A percentile compares a stretch with the other conserved stretches of the same genome.
phyloP scores from a whole-genome alignment of 306 rosid species.

The Lathyrus sativus region DNA sequence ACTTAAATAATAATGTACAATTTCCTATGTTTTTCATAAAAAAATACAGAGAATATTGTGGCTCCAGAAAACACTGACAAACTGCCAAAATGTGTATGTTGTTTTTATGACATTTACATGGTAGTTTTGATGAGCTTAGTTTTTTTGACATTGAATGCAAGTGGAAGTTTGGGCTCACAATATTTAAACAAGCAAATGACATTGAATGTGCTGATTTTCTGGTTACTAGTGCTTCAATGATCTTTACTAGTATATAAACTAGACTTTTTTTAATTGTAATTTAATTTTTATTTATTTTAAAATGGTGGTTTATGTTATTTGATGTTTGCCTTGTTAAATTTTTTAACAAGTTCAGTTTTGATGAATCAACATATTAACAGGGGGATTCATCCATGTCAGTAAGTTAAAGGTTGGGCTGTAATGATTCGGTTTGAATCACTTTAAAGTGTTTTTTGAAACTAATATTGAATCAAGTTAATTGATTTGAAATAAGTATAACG shows the following conservation, averaged over 20 bases:
- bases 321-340: too few species aligned
- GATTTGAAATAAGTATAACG: too few species aligned
- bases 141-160: constrained; percentile 39
- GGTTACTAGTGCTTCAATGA: constrained; percentile 33
- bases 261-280: too few species aligned
- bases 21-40: background rate
- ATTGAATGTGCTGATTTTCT: constrained; percentile 27
- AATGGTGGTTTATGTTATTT: too few species aligned
- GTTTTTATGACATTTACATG: constrained; percentile 31
- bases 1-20: background rate
- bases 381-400: too few species aligned
- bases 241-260: background rate
- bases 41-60: constrained; percentile 11
- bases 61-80: constrained; percentile 43
- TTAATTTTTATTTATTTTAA: too few species aligned
- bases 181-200: constrained; percentile 34
- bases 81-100: constrained; percentile 33
- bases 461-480: too few species aligned
- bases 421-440: too few species aligned
- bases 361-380: too few species aligned
- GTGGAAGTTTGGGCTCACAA: constrained; percentile 37
- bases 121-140: constrained; percentile 39
- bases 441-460: too few species aligned
- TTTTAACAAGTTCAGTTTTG: too few species aligned
- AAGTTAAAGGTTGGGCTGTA: too few species aligned